phyloP scores from a whole-genome alignment of 805 yeast genomes.

The Kodamaea jinghongensis region DNA sequence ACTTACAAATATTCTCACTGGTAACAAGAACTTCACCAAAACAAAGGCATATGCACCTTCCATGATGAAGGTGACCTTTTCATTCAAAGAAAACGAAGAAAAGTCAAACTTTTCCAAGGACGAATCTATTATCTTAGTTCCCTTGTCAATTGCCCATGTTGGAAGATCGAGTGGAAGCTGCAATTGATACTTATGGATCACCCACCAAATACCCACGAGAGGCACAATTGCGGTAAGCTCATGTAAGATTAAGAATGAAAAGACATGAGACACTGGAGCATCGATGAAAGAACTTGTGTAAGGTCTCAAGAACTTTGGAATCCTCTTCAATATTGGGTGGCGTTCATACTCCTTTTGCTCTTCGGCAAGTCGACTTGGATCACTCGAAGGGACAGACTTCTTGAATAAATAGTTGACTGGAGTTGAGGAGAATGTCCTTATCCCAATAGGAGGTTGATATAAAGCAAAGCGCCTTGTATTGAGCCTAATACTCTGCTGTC shows the following conservation, averaged over 20 bases:
- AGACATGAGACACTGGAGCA: slow-evolving; percentile 60
- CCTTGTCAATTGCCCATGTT: slow-evolving; percentile 57
- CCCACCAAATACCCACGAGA: slow-evolving; percentile 63
- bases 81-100: slow-evolving; percentile 38
- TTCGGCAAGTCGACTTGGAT: not conserved
- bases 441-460: too few species aligned
- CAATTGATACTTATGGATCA: slow-evolving; percentile 53
- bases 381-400: not conserved
- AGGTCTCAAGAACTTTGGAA: slow-evolving; percentile 51
- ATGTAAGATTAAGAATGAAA: slow-evolving; percentile 66
- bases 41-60: slow-evolving; percentile 79
- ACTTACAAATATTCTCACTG: slow-evolving; percentile 51
- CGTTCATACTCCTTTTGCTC: slow-evolving; percentile 2
- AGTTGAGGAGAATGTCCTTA: not conserved
- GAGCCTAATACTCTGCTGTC: too few species aligned
- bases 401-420: not conserved
- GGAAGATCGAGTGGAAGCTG: slow-evolving; percentile 56
- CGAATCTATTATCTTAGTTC: slow-evolving; percentile 55
- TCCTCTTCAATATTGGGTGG: slow-evolving; percentile 31
- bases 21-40: slow-evolving; percentile 58
- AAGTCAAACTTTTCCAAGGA: slow-evolving; percentile 41
- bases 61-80: slow-evolving; percentile 52
- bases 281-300: slow-evolving; percentile 48
- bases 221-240: slow-evolving; percentile 77
- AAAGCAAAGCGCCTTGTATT: too few species aligned